Percentiles rank a stretch among this genome's conserved stretches.
These are phyloP conservation scores for Aspergillus olivimuriae DNA, from an alignment of 495 filamentous ascomycete genomes.

Conservation along the genomic window DNA sequence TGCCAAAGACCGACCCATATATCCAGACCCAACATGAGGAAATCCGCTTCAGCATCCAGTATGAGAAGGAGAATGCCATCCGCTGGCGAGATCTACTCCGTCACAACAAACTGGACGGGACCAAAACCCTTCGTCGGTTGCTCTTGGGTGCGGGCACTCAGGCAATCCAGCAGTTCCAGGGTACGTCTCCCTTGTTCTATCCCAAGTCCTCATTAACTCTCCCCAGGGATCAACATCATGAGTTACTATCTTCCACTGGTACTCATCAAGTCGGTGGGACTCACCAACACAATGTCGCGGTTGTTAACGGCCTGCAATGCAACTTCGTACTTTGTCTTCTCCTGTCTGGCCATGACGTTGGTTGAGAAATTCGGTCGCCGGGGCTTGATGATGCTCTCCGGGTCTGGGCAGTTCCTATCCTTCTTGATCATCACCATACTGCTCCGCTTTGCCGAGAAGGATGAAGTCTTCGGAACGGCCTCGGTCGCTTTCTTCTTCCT, in stretches of 20 bases:
- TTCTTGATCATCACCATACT: constrained; percentile 50
- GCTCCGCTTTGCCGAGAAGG: constrained; percentile 34
- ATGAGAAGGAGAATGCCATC: constrained; percentile 40
- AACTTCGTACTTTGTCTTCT: constrained; percentile 42
- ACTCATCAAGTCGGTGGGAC: constrained; percentile 23
- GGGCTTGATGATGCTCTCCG: constrained; percentile 43
- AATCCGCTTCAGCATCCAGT: constrained; percentile 38
- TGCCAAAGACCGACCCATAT: constrained; percentile 35
- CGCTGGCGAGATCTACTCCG: constrained; percentile 40
- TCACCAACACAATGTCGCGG: background rate
- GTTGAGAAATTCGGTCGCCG: constrained; percentile 45
- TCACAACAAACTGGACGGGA: constrained; percentile 30
- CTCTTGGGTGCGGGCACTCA: constrained; percentile 44
- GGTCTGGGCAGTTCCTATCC: constrained; percentile 37
- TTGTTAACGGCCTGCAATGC: constrained; percentile 44
- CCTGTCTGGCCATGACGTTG: constrained; percentile 34
- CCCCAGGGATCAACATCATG: constrained; percentile 39
- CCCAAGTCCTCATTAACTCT: too few species aligned
- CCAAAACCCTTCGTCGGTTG: constrained; percentile 42
- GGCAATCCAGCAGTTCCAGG: constrained; percentile 47
- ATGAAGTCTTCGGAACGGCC: constrained; percentile 11
- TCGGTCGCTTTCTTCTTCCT: constrained; percentile 48
- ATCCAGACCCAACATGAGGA: constrained; percentile 37
- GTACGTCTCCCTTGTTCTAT: too few species aligned
- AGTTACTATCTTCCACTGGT: constrained; percentile 45